Base-by-base conservation (phyloP, 345 rosid species). In the Bruguiera sexangula region DNA sequence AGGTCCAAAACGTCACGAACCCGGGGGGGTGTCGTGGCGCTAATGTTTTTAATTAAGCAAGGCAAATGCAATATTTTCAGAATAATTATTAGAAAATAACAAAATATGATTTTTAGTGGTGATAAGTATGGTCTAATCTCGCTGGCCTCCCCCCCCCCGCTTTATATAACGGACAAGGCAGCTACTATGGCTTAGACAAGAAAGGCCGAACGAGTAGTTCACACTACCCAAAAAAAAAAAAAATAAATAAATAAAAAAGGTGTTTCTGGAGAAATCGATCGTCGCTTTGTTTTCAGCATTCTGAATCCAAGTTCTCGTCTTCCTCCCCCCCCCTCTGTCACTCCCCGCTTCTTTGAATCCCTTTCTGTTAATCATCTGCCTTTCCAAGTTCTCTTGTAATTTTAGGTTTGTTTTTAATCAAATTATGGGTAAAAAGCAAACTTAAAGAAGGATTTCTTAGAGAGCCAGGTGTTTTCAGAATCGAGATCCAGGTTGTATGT, bases 391-490 rank as follows among this genome's bases (percentile, higher is more conserved):
- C 52, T 73, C 59, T 65, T 53, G 74, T 86, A 83, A 13, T 43
- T 82, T 66, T 69, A 79, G 79, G 81, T 82, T 86, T 85, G 85
- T 77, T 73, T 77, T 76, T 69, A 48, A 43, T 10, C 5, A 57
- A 54, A 21, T 54, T 9, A 48, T 62, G n/a, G 13, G 20, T 77
- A 27, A n/a, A 77, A 82, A 65, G 82, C 85, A 85, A 89, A 79
- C 92, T 88, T 83, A 79, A 82, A 69, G 27, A 56, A 36, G 76
- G 74, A 60, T 78, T 78, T 60, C 58, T 79, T 55, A 31, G 82
- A 77, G 80, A 85, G 86, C 64, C 93, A 86, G 93, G 81, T 91
- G 76, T 93, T 85, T 84, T 84, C 94, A 86, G 89, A 90, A 90
- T 79, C 79, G 84, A 82, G 93, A 93, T 90, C 85, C 79, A 88